These are phyloP conservation scores for Candida coquimbonensis DNA, from an alignment of 805 yeast species.

Conservation along the genomic window DNA sequence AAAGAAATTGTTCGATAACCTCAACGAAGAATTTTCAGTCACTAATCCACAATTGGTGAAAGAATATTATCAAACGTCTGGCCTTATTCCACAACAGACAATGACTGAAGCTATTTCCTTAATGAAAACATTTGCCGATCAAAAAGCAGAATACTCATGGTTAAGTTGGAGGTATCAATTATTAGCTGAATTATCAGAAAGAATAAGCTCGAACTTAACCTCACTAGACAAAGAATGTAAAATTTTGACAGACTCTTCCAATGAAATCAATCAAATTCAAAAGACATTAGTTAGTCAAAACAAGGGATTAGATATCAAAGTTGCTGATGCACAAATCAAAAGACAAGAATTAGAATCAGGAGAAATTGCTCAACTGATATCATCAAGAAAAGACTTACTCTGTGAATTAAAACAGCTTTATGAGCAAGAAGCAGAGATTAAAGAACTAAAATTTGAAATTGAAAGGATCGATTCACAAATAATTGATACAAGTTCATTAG, in stretches of 20 bases:
- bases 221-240: constrained; percentile 9
- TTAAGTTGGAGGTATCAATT: constrained; percentile 20
- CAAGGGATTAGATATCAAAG: background rate
- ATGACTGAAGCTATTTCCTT: constrained; percentile 19
- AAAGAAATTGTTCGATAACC: constrained; percentile 17
- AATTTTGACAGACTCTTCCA: background rate
- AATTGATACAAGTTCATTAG: constrained; percentile 14
- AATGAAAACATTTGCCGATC: constrained; percentile 22
- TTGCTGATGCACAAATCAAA: constrained; percentile 3
- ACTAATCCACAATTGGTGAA: constrained; percentile 22
- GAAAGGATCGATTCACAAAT: constrained; percentile 4
- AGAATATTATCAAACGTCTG: constrained; percentile 18
- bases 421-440: constrained; percentile 2
- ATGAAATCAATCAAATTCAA: constrained; percentile 6
- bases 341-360: constrained; percentile 11
- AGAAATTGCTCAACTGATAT: constrained; percentile 9
- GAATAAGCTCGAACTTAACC: constrained; percentile 12
- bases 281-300: background rate
- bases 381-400: constrained; percentile 9
- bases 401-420: constrained; percentile 2
- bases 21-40: constrained; percentile 19
- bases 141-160: constrained; percentile 22
- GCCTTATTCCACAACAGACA: constrained; percentile 16
- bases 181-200: constrained; percentile 16
- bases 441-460: constrained; percentile 6